These are phyloP conservation scores for Cryptococcus sp. DNA, from an alignment of 1,284 basidiomycete genomes.

Conservation along the genomic window DNA sequence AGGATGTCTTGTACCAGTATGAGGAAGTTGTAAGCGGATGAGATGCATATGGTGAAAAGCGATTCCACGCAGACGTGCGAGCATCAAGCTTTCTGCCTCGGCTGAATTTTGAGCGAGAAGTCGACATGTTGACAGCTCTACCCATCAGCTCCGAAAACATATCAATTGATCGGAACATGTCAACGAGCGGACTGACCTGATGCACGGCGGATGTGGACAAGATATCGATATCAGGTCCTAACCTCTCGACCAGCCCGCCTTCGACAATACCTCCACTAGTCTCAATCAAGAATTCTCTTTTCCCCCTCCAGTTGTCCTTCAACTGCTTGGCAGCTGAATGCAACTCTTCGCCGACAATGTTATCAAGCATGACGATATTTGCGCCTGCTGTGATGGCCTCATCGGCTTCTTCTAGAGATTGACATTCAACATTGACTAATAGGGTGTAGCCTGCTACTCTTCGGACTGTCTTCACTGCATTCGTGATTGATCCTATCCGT, in stretches of 20 bases:
- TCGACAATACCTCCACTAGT: conserved; percentile 91
- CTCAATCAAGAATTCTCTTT: conserved; percentile 76
- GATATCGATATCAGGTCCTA: conserved; percentile 69
- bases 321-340: conserved; percentile 63
- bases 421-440: conserved; percentile 91
- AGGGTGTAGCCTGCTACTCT: conserved; percentile 88
- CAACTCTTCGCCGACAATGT: conserved; percentile 75
- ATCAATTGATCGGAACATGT: background rate
- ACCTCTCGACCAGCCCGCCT: conserved; percentile 52
- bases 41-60: background rate
- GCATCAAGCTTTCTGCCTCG: conserved; percentile 28
- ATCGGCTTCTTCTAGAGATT: conserved; percentile 80
- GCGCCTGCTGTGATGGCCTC: conserved; percentile 95
- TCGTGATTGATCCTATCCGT: conserved; percentile 73
- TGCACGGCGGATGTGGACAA: conserved; percentile 88
- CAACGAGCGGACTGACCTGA: conserved; percentile 45
- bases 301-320: conserved; percentile 59
- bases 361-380: conserved; percentile 97
- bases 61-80: conserved; percentile 1
- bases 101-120: conserved; percentile 88
- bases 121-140: conserved; percentile 85
- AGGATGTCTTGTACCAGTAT: no score
- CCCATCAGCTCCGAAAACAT: background rate
- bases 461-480: conserved; percentile 78
- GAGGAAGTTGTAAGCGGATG: background rate